Evolutionary conservation across 2,329 filamentous ascomycete genomes (phyloP), one percentile per base, ranked within the genome.

Genomic region (Hypoxylon sp.): DNA sequence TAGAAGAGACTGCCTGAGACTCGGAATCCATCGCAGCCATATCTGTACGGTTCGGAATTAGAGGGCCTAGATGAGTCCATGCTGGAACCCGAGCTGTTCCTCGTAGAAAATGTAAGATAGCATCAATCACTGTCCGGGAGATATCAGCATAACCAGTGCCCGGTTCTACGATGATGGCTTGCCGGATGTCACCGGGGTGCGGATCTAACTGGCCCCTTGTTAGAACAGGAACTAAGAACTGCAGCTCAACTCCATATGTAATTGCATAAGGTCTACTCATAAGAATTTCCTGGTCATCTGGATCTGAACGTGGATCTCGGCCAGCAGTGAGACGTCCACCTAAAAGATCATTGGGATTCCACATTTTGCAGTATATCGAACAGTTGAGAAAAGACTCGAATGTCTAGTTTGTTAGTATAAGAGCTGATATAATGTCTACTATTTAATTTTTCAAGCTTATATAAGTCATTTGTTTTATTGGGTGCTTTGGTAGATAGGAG

Each of bases 221-320:
- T 14, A 61, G 20, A 42, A 64, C 33, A 7, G 65, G 57, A 8
- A 64, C 33, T 14, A 67, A 32, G 38, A 67, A 67, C n/a, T 64
- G 65, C 2, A 64, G 7, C 38, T 67, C 65, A 18, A 67, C 33
- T 36, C 61, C 61, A 33, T 67, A 67, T 12, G 61, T 52, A 16
- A 59, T 45, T 14, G 57, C 22, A 3, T 20, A 48, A 16, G 3
- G 2, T 32, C 22, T 49, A 22, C 26, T 54, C 51, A 32, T 28
- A n/a, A n/a, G n/a, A n/a, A n/a, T n/a, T 8, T 40, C 11, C 2
- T 5, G 22, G 12, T 12, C 8, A 3, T 12, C 30, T 12, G 30
- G 30, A 4, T 33, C 9, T 33, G 30, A 11, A 33, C 9, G 4
- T 6, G 16, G 16, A 8, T 7, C 6, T 20, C 24, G 11, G 12